Percentiles rank a stretch among this genome's conserved stretches.
phyloP scores from a whole-genome alignment of 2,329 filamentous ascomycete species.

The Nigrospora sphaerica region DNA sequence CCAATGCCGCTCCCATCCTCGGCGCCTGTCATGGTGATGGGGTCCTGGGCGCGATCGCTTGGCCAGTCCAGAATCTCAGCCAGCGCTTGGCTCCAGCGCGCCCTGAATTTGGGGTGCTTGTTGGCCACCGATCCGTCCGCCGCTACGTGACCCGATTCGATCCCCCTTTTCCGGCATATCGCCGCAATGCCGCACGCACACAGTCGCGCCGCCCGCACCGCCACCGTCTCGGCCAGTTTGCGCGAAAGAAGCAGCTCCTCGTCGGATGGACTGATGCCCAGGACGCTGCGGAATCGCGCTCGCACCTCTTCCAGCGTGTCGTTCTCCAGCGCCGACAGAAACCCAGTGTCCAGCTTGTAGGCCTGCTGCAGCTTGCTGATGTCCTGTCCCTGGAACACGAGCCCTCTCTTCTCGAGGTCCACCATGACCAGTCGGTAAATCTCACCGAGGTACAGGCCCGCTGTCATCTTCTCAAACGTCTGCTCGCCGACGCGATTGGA shows the following conservation, averaged over 20 bases:
- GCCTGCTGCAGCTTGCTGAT: constrained; percentile 58
- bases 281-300: constrained; percentile 54
- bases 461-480: constrained; percentile 70
- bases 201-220: constrained; percentile 62
- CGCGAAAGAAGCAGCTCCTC: constrained; percentile 65
- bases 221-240: constrained; percentile 65
- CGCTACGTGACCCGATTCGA: constrained; percentile 63
- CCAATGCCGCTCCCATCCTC: constrained; percentile 72
- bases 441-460: constrained; percentile 64
- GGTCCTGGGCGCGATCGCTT: constrained; percentile 56
- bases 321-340: constrained; percentile 63
- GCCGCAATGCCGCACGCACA: constrained; percentile 69
- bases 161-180: constrained; percentile 70
- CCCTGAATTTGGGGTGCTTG: constrained; percentile 74
- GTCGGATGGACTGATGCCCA: constrained; percentile 50
- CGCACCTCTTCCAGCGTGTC: constrained; percentile 64
- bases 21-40: constrained; percentile 58
- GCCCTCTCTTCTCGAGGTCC: constrained; percentile 31
- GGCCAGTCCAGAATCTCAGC: constrained; percentile 70
- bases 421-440: constrained; percentile 62
- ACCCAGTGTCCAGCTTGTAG: constrained; percentile 65
- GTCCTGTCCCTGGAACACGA: constrained; percentile 63
- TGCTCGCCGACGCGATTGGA: constrained; percentile 65
- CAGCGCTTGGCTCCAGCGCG: constrained; percentile 60
- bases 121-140: constrained; percentile 74